Base-by-base conservation (phyloP, 2,329 filamentous ascomycete species). In the Chaetomium globosum region DNA sequence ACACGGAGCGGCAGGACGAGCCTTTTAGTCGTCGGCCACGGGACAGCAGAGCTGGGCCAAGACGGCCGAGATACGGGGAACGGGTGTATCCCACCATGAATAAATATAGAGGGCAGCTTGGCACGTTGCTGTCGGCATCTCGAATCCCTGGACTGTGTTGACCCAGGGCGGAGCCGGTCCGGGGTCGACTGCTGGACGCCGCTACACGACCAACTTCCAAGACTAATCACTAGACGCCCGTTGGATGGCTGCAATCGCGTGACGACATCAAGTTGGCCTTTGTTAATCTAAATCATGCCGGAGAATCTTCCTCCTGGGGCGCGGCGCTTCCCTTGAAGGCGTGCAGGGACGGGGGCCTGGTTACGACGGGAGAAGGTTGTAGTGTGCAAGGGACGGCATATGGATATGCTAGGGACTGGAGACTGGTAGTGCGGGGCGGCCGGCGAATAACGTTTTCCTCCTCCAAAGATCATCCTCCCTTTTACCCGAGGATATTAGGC, bases 401-500 rank as follows among this genome's bases (percentile, higher is more conserved):
- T 67, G n/a, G 60, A 26, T 52, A 52, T 26, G 30, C 51, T 62
- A 19, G 54, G 31, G 28, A 61, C 36, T 56, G 31, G 51, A 56
- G 39, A 59, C 60, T 33, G 54, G 39, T 21, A 55, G 52, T 69
- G 62, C 65, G 68, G 69, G 63, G 58, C 31, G 51, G 52, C 30
- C 12, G 21, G 8, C 21, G 26, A 52, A 52, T 43, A 56, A 39
- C 59, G 33, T 19, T 30, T 8, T 53, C 12, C 51, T 53, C 51
- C 54, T 66, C 66, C 65, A 59, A 64, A 65, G 60, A 63, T 67
- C 46, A 54, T 31, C 36, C 49, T 54, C 46, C 53, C 68, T 67
- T 72, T 72, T 72, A 72, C 28, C 71, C 71, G 71, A 57, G 13
- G 63, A 72, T 71, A 72, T 72, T 72, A 68, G 52, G 36, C 51